Evolutionary conservation across 2,329 filamentous ascomycete species (phyloP).

Genomic region (Trichoderma sp.): DNA sequence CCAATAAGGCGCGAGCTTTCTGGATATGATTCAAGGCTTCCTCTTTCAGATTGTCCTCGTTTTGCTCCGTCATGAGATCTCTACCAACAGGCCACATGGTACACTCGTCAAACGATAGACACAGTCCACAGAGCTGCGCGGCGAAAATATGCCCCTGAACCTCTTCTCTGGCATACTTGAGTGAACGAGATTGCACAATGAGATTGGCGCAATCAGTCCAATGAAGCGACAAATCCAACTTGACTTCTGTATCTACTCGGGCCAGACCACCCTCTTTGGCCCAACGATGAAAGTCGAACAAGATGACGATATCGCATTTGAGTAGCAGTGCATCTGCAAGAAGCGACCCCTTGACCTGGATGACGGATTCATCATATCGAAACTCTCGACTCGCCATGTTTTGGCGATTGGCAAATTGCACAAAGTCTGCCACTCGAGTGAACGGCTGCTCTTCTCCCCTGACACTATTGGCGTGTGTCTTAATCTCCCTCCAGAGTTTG

Average conservation of each 20-base stretch:
- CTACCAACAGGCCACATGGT: neutral
- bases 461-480: constrained; percentile 32
- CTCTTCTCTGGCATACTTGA: constrained; percentile 44
- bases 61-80: constrained; percentile 18
- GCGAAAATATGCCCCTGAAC: constrained; percentile 54
- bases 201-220: constrained; percentile 44
- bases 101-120: neutral
- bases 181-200: constrained; percentile 38
- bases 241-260: constrained; percentile 15
- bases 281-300: constrained; percentile 42
- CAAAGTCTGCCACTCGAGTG: constrained; percentile 47
- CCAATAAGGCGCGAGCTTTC: neutral
- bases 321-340: constrained; percentile 48
- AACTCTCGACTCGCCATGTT: constrained; percentile 31
- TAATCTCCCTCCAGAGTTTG: constrained; percentile 21
- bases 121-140: constrained; percentile 49
- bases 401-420: constrained; percentile 42
- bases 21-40: neutral
- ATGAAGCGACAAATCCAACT: constrained; percentile 34
- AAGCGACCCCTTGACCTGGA: constrained; percentile 42
- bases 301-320: constrained; percentile 49
- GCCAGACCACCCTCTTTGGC: neutral
- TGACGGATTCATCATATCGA: constrained; percentile 36
- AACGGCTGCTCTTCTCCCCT: constrained; percentile 51
- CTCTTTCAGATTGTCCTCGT: constrained; percentile 19